Evolutionary conservation across 1,284 basidiomycete genomes (phyloP).

Genomic region (Ceratobasidium papillatum): DNA sequence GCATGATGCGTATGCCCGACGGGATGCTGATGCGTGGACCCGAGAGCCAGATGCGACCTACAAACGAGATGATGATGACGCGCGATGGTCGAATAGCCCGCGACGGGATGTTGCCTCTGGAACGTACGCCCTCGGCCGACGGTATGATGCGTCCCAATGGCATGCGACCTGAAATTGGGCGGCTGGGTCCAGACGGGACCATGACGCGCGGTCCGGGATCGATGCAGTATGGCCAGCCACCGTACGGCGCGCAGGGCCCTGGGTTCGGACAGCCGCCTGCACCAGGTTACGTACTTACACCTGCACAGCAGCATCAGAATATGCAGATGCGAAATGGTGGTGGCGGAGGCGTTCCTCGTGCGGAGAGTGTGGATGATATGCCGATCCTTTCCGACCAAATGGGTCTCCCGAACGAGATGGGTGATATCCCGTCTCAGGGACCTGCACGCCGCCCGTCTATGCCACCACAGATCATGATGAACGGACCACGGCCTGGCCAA

Average conservation of each 20-base stretch:
- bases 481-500: not conserved
- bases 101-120: conserved; percentile 25
- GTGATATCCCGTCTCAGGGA: not conserved
- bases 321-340: conserved; percentile 26
- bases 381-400: conserved; percentile 5
- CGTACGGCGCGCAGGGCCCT: conserved; percentile 16
- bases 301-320: conserved; percentile 32
- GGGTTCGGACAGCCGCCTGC: conserved; percentile 8
- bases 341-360: conserved; percentile 2
- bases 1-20: conserved; percentile 19
- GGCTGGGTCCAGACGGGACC: conserved; percentile 26
- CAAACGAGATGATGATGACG: conserved; percentile 26
- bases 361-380: conserved; percentile 23
- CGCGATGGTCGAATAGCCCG: conserved; percentile 14
- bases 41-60: conserved; percentile 1
- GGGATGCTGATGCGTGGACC: conserved; percentile 24
- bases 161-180: conserved; percentile 21
- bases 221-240: conserved; percentile 15
- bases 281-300: conserved; percentile 14
- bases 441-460: conserved; percentile 20
- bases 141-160: conserved; percentile 20
- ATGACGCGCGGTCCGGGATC: conserved; percentile 8
- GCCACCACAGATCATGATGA: conserved; percentile 22
- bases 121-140: conserved; percentile 29
- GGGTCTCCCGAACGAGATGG: conserved; percentile 6